Evolutionary conservation across 176 grass and related monocot species (phyloP).

Genomic region (Saccharum spontaneum): DNA sequence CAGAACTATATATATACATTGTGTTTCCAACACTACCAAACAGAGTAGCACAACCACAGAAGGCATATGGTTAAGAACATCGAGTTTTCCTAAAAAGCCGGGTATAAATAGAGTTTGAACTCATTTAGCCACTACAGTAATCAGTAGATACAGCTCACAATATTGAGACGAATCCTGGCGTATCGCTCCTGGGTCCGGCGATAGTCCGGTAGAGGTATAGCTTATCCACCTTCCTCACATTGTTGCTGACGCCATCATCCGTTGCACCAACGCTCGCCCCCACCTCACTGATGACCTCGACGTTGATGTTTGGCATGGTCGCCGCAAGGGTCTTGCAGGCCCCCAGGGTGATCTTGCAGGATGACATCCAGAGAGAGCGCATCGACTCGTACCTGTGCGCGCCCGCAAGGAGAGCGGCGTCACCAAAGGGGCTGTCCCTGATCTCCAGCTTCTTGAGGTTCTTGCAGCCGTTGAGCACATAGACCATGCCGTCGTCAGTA

Average conservation of each 20-base stretch:
- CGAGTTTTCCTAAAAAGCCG: background rate
- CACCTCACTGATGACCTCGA: conserved; percentile 55
- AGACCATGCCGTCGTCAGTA: conserved; percentile 54
- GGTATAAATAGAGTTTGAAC: background rate
- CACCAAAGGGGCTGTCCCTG: conserved; percentile 66
- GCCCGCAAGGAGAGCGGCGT: conserved; percentile 48
- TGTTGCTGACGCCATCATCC: background rate
- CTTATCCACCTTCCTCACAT: conserved; percentile 49
- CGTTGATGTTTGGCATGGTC: conserved; percentile 57
- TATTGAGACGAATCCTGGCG: conserved; percentile 50
- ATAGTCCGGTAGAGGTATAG: conserved; percentile 73
- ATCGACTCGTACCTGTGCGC: conserved; percentile 56
- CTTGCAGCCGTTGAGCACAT: conserved; percentile 73
- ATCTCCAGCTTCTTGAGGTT: conserved; percentile 72
- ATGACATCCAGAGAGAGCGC: conserved; percentile 80
- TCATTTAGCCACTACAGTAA: background rate
- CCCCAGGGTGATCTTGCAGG: conserved; percentile 56
- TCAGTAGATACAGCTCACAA: conserved; percentile 5
- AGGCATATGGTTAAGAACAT: background rate
- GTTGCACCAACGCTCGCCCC: background rate
- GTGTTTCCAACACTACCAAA: background rate
- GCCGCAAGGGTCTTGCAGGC: conserved; percentile 63
- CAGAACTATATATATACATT: background rate
- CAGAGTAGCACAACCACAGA: background rate
- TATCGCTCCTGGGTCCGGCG: conserved; percentile 56